These are phyloP conservation scores for Alternaria longipes DNA, from an alignment of 2,329 filamentous ascomycete genomes.

Conservation along the genomic window DNA sequence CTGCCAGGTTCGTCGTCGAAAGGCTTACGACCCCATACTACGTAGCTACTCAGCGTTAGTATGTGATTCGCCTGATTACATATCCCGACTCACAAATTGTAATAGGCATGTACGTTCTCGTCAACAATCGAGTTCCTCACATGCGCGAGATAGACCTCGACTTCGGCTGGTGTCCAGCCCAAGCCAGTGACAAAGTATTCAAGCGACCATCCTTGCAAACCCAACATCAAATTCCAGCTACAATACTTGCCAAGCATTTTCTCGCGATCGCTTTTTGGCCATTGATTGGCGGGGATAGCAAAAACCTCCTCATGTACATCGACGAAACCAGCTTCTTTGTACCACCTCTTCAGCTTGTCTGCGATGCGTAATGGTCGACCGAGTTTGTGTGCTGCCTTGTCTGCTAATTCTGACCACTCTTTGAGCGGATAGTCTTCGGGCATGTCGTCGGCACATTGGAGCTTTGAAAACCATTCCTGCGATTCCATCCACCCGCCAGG, in stretches of 20 bases:
- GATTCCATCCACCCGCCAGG: slow-evolving; percentile 64
- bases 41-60: slow-evolving; percentile 28
- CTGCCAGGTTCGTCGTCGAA: slow-evolving; percentile 25
- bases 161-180: slow-evolving; percentile 56
- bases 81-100: slow-evolving; percentile 50
- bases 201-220: slow-evolving; percentile 56
- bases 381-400: slow-evolving; percentile 57
- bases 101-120: slow-evolving; percentile 54
- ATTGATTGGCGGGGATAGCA: slow-evolving; percentile 63
- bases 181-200: slow-evolving; percentile 55
- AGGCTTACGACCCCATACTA: slow-evolving; percentile 43
- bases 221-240: slow-evolving; percentile 57
- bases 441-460: slow-evolving; percentile 64
- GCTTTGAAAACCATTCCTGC: slow-evolving; percentile 55
- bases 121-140: slow-evolving; percentile 53
- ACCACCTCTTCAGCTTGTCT: slow-evolving; percentile 62
- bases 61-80: not conserved
- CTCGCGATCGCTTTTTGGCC: slow-evolving; percentile 59
- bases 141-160: slow-evolving; percentile 56
- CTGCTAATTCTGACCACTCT: slow-evolving; percentile 57
- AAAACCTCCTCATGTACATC: slow-evolving; percentile 63
- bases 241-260: slow-evolving; percentile 62
- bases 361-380: slow-evolving; percentile 62
- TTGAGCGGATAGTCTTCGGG: slow-evolving; percentile 57
- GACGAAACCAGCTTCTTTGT: slow-evolving; percentile 66